Conservation (phyloP, 1,284 basidiomycete genomes). For the Ceratobasidium papillatum region DNA sequence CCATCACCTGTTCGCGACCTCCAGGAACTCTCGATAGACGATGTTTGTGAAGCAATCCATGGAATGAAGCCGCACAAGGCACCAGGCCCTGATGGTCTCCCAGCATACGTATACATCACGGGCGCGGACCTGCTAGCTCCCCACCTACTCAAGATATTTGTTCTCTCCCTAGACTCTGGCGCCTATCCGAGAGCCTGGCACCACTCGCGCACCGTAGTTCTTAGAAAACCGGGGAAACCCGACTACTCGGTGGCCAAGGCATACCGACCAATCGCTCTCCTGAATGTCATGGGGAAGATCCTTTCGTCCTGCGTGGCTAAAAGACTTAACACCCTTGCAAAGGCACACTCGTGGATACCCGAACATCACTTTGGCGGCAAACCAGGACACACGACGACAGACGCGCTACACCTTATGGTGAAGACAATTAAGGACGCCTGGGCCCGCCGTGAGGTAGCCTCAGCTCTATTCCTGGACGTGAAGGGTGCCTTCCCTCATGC, state of each 20-base stretch:
- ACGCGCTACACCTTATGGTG: slow-evolving; percentile 22
- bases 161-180: slow-evolving; percentile 48
- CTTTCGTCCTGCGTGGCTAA: slow-evolving; percentile 47
- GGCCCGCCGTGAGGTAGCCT: slow-evolving; percentile 33
- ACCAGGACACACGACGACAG: slow-evolving; percentile 34
- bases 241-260: slow-evolving; percentile 50
- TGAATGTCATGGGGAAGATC: slow-evolving; percentile 48
- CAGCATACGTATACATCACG: slow-evolving; percentile 51
- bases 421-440: slow-evolving; percentile 40
- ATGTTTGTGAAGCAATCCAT: slow-evolving; percentile 17
- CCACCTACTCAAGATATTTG: slow-evolving; percentile 50
- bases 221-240: slow-evolving; percentile 45
- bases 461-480: slow-evolving; percentile 41
- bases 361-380: slow-evolving; percentile 39
- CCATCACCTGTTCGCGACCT: too few species aligned
- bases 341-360: slow-evolving; percentile 28
- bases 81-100: slow-evolving; percentile 51
- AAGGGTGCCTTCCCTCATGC: slow-evolving; percentile 51
- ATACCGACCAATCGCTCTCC: slow-evolving; percentile 46
- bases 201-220: slow-evolving; percentile 49
- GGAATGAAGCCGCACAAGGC: slow-evolving; percentile 50
- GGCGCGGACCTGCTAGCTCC: slow-evolving; percentile 48
- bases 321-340: slow-evolving; percentile 39
- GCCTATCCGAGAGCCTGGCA: slow-evolving; percentile 47
- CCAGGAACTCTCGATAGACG: not conserved